Evolutionary conservation across 2,329 filamentous ascomycete species (phyloP), one percentile per base, ranked within the genome.

Genomic region (Phoma sp.): DNA sequence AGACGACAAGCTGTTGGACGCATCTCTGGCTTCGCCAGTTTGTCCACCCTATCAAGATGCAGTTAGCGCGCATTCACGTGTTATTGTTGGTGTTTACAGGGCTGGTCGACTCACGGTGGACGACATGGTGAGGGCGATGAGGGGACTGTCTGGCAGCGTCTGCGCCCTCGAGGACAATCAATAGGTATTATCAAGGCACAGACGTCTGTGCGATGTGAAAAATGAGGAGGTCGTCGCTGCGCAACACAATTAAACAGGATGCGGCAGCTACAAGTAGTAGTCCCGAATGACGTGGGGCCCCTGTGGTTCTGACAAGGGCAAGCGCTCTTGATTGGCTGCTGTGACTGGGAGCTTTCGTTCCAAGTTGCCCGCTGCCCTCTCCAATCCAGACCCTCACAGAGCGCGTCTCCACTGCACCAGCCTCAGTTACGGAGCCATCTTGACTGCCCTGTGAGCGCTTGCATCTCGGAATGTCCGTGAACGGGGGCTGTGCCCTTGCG

Each of bases 1-100:
- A 29, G 63, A 62, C 24, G 72, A 82, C 27, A 79, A 68, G 3
- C 83, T 84, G n/a, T 80, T 82, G 24, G 81, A 79, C 23, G 55
- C 41, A 23, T 60, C 41, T 25, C 53, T 59, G 53, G 65, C 65
- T 50, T 56, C 55, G 55, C 62, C 62, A 56, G 59, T 57, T 49
- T 66, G 54, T 52, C 65, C 63, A 48, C 60, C 62, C 58, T 63
- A 25, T 64, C 30, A 55, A 51, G 49, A 41, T 48, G 29, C 14
- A 27, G 24, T 49, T 23, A 49, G 44, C 22, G 24, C 18, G 25
- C n/a, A n/a, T 39, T 47, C 38, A 36, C 30, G 22, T 32, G 30
- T 40, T 48, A 9, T 29, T 29, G 27, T 7, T 11, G 29, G 46
- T 45, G 46, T 42, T 38, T 33, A 33, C 5, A 18, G 23, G 18